A percentile compares a stretch with the other conserved stretches of the same genome.
Evolutionary conservation across 495 filamentous ascomycete species (phyloP).

Genomic region (Hypoxylon perforatum): DNA sequence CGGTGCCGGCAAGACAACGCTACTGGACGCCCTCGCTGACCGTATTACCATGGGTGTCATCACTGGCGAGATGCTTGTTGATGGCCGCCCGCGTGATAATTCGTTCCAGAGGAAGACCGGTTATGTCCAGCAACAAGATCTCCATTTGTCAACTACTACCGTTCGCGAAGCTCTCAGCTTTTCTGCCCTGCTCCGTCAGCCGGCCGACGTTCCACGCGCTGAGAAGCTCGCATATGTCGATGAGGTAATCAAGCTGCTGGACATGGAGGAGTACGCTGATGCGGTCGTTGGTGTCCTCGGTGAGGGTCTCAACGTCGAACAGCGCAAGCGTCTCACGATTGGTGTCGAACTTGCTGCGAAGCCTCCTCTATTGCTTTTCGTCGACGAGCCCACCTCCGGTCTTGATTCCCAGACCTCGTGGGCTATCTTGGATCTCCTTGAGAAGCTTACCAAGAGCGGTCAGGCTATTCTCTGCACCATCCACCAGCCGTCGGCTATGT

Average conservation of each 20-base stretch:
- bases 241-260: conserved; percentile 88
- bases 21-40: conserved; percentile 78
- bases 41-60: conserved; percentile 89
- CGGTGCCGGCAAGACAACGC: conserved; percentile 78
- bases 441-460: conserved; percentile 83
- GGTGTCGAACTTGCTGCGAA: conserved; percentile 93
- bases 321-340: conserved; percentile 88
- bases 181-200: conserved; percentile 85
- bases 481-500: conserved; percentile 89
- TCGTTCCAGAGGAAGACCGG: conserved; percentile 95
- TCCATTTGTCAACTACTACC: conserved; percentile 86
- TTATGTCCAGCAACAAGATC: conserved; percentile 96
- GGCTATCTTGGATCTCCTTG: conserved; percentile 81
- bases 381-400: conserved; percentile 90
- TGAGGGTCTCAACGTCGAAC: conserved; percentile 93
- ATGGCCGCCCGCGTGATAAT: conserved; percentile 76
- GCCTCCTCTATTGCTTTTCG: conserved; percentile 87
- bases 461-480: conserved; percentile 93
- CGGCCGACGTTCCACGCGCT: conserved; percentile 69
- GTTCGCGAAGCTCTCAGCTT: conserved; percentile 88
- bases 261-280: conserved; percentile 89
- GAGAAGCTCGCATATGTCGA: conserved; percentile 91
- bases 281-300: conserved; percentile 88
- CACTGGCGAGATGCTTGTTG: conserved; percentile 85
- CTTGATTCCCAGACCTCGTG: conserved; percentile 88